Base-by-base conservation (phyloP, 306 rosid genomes). In the Fragaria vesca region DNA sequence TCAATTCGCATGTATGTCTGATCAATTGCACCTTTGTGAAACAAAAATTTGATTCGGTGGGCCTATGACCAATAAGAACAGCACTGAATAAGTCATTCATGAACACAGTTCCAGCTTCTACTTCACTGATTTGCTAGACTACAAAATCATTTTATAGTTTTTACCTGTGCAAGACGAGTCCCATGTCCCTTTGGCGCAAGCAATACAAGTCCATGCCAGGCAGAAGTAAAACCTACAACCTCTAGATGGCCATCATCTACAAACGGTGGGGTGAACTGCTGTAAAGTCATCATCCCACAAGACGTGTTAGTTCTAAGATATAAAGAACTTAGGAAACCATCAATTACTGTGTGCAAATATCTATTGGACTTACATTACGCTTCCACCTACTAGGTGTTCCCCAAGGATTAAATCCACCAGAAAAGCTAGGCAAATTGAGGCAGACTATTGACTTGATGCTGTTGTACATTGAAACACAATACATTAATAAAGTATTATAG, bases 391-490 rank as follows among this genome's bases (percentile, higher is more conserved):
- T 81, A 2, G 99, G 99, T 57, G 87, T 87, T 45, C 99, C 99
- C 99, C 99, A 95, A 57, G 99, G 97, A 80, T 90, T 90, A 38
- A 93, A 76, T 82, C 99, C 99, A 65, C 99, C 97, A 77, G 99
- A 95, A 88, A 95, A 95, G 88, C 99, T 95, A 70, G 97, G 99
- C 88, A 95, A 86, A 88, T 95, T 93, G 71, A 95, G 96, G 86
- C 97, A 93, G 69, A 95, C 76, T 74, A 95, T 88, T 75, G 99
- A 93, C 90, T 95, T 81, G 75, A 93, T 95, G 84, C 99, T 95
- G 96, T 51, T 95, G 96, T 46, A 72, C 45, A 74, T 52, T 76
- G 73, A 76, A 67, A 79, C 45, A 30, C 26, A 18, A 9, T 16
- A 66, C 8, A 65, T 88, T 71, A 70, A 2, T 36, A 60, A 74